Percentiles rank a stretch among this genome's conserved stretches.
phyloP scores from a whole-genome alignment of 768 basidiomycete species.

The Lactifluus subvellereus region DNA sequence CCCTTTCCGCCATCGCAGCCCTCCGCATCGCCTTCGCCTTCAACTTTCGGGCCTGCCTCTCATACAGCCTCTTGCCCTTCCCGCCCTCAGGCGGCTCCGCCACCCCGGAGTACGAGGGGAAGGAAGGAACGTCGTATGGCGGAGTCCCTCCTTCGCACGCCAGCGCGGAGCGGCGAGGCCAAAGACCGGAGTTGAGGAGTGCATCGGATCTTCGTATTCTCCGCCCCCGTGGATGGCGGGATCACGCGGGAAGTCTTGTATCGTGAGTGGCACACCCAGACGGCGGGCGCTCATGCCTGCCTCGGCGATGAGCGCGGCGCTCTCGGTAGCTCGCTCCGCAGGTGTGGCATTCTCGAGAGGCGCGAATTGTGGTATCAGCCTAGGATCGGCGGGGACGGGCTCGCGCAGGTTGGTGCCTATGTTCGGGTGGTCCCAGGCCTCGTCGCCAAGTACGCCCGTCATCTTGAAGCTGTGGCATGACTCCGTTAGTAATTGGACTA shows the following conservation, averaged over 20 bases:
- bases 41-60: neutral
- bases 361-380: neutral
- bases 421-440: constrained; percentile 10
- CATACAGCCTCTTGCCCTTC: neutral
- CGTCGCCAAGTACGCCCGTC: constrained; percentile 5
- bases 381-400: constrained; percentile 17
- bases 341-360: neutral
- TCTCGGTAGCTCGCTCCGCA: constrained; percentile 3
- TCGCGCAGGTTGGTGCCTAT: constrained; percentile 19
- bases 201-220: constrained; percentile 4
- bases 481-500: neutral
- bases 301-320: constrained; percentile 4
- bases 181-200: neutral
- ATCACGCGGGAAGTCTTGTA: constrained; percentile 10
- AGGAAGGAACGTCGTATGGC: neutral
- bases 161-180: constrained; percentile 10
- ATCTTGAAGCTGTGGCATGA: constrained; percentile 10
- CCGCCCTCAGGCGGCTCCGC: neutral
- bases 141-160: constrained; percentile 7
- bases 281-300: constrained; percentile 9
- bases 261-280: constrained; percentile 13
- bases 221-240: neutral
- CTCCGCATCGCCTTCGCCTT: neutral
- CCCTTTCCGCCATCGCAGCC: too few species aligned
- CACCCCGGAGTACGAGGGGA: neutral